Evolutionary conservation across 805 yeast species (phyloP).

Genomic region (Candida chauliodis): DNA sequence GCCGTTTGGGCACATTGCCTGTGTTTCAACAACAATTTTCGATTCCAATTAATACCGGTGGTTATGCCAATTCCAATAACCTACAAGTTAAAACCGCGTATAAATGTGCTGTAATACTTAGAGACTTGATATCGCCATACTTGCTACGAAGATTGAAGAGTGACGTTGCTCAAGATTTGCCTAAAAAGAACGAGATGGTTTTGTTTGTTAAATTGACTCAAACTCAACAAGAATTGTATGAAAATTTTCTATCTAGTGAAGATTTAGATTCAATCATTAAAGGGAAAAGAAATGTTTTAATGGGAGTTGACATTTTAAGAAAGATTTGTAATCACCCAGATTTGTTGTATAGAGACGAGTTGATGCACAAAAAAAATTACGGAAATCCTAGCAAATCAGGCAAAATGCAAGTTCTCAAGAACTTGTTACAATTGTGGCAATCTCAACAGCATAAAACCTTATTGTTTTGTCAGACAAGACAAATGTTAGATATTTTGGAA

Average conservation of each 20-base stretch:
- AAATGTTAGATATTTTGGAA: conserved; percentile 88
- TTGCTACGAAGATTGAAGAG: conserved; percentile 80
- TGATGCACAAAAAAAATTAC: conserved; percentile 35
- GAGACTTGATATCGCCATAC: conserved; percentile 89
- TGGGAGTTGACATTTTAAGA: conserved; percentile 85
- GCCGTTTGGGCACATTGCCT: conserved; percentile 90
- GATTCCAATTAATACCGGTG: conserved; percentile 92
- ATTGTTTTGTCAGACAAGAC: conserved; percentile 88
- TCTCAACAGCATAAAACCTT: conserved; percentile 73
- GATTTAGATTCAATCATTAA: conserved; percentile 68
- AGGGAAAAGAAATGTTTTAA: conserved; percentile 78
- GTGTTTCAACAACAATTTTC: conserved; percentile 92
- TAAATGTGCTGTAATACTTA: conserved; percentile 86
- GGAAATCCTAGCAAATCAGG: conserved; percentile 72
- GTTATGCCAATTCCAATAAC: conserved; percentile 95
- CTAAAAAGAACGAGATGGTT: conserved; percentile 91
- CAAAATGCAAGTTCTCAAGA: conserved; percentile 83
- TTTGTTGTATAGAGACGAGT: conserved; percentile 48
- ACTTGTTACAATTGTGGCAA: conserved; percentile 72
- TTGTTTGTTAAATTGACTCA: conserved; percentile 83
- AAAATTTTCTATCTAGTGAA: conserved; percentile 69
- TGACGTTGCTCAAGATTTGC: conserved; percentile 93
- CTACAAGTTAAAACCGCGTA: conserved; percentile 95
- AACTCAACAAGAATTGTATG: conserved; percentile 69
- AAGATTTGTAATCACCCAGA: conserved; percentile 98